A percentile compares a stretch with the other conserved stretches of the same genome.
phyloP scores from a whole-genome alignment of 768 basidiomycete species.

The Rhodotorula taiwanensis region DNA sequence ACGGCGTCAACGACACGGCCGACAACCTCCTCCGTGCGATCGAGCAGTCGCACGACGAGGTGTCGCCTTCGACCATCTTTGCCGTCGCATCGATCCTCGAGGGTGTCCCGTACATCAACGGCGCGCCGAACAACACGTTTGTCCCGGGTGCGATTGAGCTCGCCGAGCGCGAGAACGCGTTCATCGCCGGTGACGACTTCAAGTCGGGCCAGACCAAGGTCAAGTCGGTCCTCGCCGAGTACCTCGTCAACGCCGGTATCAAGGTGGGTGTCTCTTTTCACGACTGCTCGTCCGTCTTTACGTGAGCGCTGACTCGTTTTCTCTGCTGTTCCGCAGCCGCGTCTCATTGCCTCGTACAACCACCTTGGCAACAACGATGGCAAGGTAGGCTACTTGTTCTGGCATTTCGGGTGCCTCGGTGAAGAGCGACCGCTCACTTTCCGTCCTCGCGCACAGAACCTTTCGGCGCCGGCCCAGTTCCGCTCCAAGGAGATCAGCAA shows the following conservation, averaged over 20 bases:
- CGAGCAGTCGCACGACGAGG: conserved; percentile 75
- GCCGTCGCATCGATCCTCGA: conserved; percentile 94
- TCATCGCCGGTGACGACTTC: conserved; percentile 96
- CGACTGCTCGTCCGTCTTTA: neutral
- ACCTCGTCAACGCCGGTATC: conserved; percentile 97
- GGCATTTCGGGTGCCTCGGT: no score
- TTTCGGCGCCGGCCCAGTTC: conserved; percentile 75
- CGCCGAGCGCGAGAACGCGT: conserved; percentile 77
- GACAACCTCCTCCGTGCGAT: conserved; percentile 77
- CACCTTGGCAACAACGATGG: conserved; percentile 89
- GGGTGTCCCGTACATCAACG: conserved; percentile 82
- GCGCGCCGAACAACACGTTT: conserved; percentile 98
- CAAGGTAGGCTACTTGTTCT: no score
- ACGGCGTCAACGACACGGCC: conserved; percentile 91
- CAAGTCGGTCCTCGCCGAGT: conserved; percentile 94
- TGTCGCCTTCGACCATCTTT: conserved; percentile 93
- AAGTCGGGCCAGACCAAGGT: conserved; percentile 91
- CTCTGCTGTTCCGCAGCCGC: no score
- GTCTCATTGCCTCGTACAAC: conserved; percentile 96
- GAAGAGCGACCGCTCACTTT: neutral
- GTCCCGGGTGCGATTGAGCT: conserved; percentile 90
- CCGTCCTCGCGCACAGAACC: neutral
- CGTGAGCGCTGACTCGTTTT: neutral
- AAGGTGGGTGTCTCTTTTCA: conserved; percentile 48
- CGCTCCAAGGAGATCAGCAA: conserved; percentile 98